Base-by-base conservation (phyloP, 2,329 filamentous ascomycete species). In the Sclerotiophoma versabilis region DNA sequence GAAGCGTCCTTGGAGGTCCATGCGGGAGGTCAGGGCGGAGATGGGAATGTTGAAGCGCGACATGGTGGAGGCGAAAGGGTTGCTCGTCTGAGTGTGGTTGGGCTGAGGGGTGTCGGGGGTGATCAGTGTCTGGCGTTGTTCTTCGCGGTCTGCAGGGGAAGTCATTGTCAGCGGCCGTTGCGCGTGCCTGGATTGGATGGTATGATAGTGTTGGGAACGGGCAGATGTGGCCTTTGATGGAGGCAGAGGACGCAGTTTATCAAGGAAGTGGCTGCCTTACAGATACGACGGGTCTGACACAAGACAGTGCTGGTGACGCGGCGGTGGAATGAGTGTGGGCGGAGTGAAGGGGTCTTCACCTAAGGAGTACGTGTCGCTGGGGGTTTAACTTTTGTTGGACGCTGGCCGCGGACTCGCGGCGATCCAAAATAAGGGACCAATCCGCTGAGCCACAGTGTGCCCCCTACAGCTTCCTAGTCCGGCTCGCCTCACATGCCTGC, bases 11-110 rank as follows among this genome's bases (percentile, higher is more conserved):
- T 81, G 80, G 58, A 96, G 80, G 79, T 95, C 95, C 76, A 98
- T 85, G 68, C 93, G 89, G 68, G 92, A 96, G 77, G 93, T 96
- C 76, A 98, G 80, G 71, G 89, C 87, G 77, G 96, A 93, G 70
- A 98, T 83, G 52, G 95, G 95, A 66, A 99, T 95, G 83, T 91
- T 91, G 73, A 98, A 91, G 76, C 91, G 87, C 66, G 90, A 83
- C 92, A 96, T 96, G 71, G 68, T 76, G 59, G 61, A 49, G 11
- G 59, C 51, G 32, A 51, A 34, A 26, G 48, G 47, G 29, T 54
- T 25, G 41, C 42, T 44, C 9, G 49, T 34, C n/a, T 58, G 49
- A 8, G 59, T 42, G 22, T 50, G 27, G 29, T 27, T 49, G 11
- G 55, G 56, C 12, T 59, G 56, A n/a, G 53, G 50, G 5, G 60